phyloP scores from a whole-genome alignment of 305 asterid genomes.

The Fraxinus sp. region DNA sequence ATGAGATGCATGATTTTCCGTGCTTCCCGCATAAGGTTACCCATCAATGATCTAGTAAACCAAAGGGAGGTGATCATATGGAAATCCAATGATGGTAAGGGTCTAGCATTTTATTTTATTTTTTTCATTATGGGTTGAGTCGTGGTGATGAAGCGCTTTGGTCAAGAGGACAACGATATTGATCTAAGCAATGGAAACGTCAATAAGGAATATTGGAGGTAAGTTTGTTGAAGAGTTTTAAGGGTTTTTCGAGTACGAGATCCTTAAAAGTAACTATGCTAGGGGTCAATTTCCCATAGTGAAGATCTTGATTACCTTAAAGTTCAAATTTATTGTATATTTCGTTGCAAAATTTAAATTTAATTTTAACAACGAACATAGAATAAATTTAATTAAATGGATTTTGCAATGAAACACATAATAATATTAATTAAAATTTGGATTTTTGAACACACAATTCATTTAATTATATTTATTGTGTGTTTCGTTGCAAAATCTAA shows the following conservation, averaged over 20 bases:
- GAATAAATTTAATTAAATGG: too few species aligned
- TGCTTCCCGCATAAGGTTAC: background rate
- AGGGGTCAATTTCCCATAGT: background rate
- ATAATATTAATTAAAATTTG: too few species aligned
- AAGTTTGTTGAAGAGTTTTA: background rate
- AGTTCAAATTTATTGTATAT: too few species aligned
- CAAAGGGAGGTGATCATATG: background rate
- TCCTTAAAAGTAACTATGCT: background rate
- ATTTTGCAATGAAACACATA: too few species aligned
- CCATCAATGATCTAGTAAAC: background rate
- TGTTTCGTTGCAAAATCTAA: too few species aligned
- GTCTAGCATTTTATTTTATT: too few species aligned
- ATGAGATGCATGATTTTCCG: background rate
- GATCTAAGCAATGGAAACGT: background rate
- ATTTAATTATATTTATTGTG: too few species aligned
- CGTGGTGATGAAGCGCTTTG: background rate
- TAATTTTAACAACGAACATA: too few species aligned
- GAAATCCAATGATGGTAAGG: background rate
- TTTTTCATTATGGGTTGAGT: background rate
- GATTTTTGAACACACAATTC: too few species aligned
- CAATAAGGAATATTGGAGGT: background rate
- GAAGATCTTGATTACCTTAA: background rate
- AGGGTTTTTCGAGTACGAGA: background rate
- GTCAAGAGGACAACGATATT: background rate
- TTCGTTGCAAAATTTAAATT: too few species aligned